A percentile compares a stretch with the other conserved stretches of the same genome.
Evolutionary conservation across 768 basidiomycete genomes (phyloP).

Genomic region (Tylopilus rubrobrunneus): DNA sequence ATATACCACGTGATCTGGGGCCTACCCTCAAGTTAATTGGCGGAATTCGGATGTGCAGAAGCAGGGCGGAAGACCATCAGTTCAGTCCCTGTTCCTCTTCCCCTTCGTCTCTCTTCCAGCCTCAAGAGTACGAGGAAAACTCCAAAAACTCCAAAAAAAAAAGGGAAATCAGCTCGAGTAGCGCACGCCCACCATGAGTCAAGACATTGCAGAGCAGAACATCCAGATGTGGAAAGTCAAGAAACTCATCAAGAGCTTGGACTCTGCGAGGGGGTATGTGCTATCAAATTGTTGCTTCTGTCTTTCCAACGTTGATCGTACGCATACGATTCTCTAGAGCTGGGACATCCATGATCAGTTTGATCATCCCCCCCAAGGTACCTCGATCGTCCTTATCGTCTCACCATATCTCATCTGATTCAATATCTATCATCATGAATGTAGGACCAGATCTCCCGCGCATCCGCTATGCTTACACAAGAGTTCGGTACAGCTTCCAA

Average conservation of each 20-base stretch:
- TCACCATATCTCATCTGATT: background rate
- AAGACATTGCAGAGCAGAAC: constrained; percentile 87
- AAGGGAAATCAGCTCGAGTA: constrained; percentile 12
- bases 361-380: constrained; percentile 94
- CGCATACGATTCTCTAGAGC: constrained; percentile 46
- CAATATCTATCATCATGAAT: constrained; percentile 1
- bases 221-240: constrained; percentile 99
- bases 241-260: constrained; percentile 98
- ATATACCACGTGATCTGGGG: constrained; percentile 9
- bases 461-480: constrained; percentile 94
- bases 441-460: constrained; percentile 91
- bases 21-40: constrained; percentile 22
- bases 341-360: constrained; percentile 98
- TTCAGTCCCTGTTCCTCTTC: constrained; percentile 10
- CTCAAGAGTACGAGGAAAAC: constrained; percentile 5
- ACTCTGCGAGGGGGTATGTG: constrained; percentile 59
- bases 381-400: constrained; percentile 18
- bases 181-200: constrained; percentile 61
- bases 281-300: background rate
- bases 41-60: constrained; percentile 14
- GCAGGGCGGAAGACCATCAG: background rate
- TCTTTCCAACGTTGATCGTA: constrained; percentile 21
- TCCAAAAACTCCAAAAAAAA: constrained; percentile 4
- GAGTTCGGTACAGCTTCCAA: constrained; percentile 99
- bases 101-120: constrained; percentile 25